phyloP scores from a whole-genome alignment of 352 stramenopile genomes.

The Phytophthora sojae region DNA sequence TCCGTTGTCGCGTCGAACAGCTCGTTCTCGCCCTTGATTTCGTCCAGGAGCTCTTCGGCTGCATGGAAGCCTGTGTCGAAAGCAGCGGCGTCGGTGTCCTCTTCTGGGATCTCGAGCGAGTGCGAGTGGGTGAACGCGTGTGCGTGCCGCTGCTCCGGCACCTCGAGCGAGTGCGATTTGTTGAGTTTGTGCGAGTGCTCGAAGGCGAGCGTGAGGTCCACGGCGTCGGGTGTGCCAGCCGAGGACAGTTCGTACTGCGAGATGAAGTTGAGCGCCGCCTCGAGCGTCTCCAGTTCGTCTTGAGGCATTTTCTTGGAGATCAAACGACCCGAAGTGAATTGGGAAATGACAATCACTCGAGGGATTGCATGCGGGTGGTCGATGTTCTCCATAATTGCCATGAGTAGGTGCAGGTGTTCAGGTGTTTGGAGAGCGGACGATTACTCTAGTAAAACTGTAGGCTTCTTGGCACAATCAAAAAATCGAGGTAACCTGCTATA shows the following conservation, averaged over 20 bases:
- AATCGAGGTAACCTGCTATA: neutral
- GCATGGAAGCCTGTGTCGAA: constrained; percentile 25
- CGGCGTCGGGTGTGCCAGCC: neutral
- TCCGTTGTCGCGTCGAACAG: constrained; percentile 10
- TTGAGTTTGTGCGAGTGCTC: constrained; percentile 23
- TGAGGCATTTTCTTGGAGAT: constrained; percentile 18
- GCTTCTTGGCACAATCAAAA: constrained; percentile 1
- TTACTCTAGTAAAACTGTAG: constrained; percentile 8
- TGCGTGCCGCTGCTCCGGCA: constrained; percentile 12
- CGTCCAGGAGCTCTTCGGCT: constrained; percentile 23
- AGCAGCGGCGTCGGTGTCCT: neutral
- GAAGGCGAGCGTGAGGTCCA: constrained; percentile 26
- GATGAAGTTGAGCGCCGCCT: constrained; percentile 33
- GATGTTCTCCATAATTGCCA: constrained; percentile 8
- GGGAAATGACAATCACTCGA: constrained; percentile 6
- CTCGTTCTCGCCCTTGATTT: constrained; percentile 26
- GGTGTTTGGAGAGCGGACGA: neutral
- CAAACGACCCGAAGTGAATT: constrained; percentile 16
- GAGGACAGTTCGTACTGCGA: constrained; percentile 29
- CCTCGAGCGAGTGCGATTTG: constrained; percentile 35
- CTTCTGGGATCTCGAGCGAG: constrained; percentile 25
- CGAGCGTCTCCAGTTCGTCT: constrained; percentile 34
- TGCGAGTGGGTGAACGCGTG: constrained; percentile 19
- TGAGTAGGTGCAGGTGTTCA: constrained; percentile 5
- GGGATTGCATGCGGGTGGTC: neutral